phyloP scores from a whole-genome alignment of 805 yeast species.

The Ogataea pilisensis region DNA sequence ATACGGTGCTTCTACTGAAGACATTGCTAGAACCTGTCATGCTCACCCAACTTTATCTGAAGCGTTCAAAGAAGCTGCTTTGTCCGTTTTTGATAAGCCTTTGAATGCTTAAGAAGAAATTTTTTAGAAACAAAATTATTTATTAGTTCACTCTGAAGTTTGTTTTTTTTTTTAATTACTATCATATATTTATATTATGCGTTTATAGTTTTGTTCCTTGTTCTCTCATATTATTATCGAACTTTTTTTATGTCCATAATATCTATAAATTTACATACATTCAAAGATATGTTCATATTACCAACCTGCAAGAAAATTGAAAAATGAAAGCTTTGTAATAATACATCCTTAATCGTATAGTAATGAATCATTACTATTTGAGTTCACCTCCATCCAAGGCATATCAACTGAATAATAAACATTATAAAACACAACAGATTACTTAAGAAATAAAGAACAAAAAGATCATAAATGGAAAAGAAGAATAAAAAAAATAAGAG shows the following conservation, averaged over 20 bases:
- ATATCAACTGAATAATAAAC: too few species aligned
- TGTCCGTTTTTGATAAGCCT: slow-evolving; percentile 88
- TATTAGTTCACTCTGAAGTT: not conserved
- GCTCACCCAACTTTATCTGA: slow-evolving; percentile 98
- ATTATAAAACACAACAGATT: too few species aligned
- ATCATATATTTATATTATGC: not conserved
- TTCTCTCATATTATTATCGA: not conserved
- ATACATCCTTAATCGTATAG: too few species aligned
- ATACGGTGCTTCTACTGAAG: slow-evolving; percentile 98
- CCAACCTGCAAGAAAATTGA: too few species aligned
- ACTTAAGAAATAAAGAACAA: too few species aligned
- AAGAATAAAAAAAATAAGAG: too few species aligned
- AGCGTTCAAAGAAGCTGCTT: slow-evolving; percentile 97
- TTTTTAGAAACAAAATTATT: too few species aligned
- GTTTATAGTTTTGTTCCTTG: not conserved
- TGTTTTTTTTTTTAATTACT: not conserved
- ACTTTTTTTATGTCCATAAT: not conserved
- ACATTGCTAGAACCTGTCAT: slow-evolving; percentile 94
- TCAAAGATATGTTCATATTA: too few species aligned
- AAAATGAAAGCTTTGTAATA: too few species aligned
- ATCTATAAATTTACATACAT: not conserved
- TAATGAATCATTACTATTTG: too few species aligned
- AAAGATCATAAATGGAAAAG: too few species aligned
- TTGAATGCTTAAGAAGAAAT: slow-evolving; percentile 72
- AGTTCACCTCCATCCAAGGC: too few species aligned